These are phyloP conservation scores for Tuber brumale DNA, from an alignment of 495 filamentous ascomycete genomes.

Conservation along the genomic window DNA sequence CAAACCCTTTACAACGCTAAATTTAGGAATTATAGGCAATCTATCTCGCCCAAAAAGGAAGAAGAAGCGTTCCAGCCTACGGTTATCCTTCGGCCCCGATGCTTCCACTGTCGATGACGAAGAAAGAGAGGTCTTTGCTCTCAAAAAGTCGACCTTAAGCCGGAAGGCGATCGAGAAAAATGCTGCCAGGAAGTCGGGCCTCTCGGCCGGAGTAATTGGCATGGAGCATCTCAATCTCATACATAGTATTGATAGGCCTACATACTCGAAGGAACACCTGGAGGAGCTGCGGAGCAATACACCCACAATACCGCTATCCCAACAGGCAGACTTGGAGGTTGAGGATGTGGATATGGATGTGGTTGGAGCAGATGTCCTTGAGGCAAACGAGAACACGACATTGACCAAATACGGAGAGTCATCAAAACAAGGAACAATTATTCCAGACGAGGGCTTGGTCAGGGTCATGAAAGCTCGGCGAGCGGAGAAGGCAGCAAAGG, in stretches of 20 bases:
- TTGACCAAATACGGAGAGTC: slow-evolving; percentile 17
- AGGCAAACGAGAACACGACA: slow-evolving; percentile 16
- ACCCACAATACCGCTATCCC: slow-evolving; percentile 53
- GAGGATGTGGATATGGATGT: slow-evolving; percentile 34
- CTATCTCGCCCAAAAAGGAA: slow-evolving; percentile 47
- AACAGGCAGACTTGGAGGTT: slow-evolving; percentile 43
- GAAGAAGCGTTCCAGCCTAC: slow-evolving; percentile 58
- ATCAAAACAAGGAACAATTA: slow-evolving; percentile 42
- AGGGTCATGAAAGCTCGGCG: slow-evolving; percentile 85
- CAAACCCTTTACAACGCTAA: slow-evolving; percentile 11
- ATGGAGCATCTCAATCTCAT: slow-evolving; percentile 27
- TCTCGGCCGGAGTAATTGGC: slow-evolving; percentile 32
- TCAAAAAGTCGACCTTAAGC: slow-evolving; percentile 65
- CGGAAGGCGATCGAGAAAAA: slow-evolving; percentile 66
- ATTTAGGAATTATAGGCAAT: neutral
- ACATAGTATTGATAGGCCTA: slow-evolving; percentile 62
- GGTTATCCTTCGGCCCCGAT: slow-evolving; percentile 67
- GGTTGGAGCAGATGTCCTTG: slow-evolving; percentile 6
- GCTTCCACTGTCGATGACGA: slow-evolving; percentile 54
- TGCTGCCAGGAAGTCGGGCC: slow-evolving; percentile 51
- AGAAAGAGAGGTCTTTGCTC: slow-evolving; percentile 54
- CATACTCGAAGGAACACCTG: slow-evolving; percentile 79
- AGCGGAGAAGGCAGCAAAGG: slow-evolving; percentile 54
- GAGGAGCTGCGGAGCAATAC: slow-evolving; percentile 77
- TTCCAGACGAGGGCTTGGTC: slow-evolving; percentile 84